These are phyloP conservation scores for Saussurea involucrata DNA, from an alignment of 129 eudicot genomes.

Conservation along the genomic window DNA sequence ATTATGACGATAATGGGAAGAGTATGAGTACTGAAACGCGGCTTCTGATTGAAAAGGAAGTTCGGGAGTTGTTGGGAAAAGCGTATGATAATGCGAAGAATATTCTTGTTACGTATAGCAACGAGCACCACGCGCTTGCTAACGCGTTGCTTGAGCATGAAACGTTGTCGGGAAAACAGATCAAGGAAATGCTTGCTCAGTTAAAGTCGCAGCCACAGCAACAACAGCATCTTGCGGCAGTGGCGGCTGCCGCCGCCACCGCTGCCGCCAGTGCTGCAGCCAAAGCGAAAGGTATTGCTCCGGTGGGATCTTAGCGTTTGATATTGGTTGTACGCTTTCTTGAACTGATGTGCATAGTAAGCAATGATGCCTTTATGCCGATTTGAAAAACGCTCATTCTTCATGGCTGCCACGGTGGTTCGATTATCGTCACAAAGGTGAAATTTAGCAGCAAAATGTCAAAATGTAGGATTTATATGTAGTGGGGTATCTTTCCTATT, in stretches of 20 bases:
- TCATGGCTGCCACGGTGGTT: constrained; percentile 3
- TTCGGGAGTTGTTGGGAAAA: constrained; percentile 52
- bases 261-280: constrained; percentile 68
- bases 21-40: constrained; percentile 96
- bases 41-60: constrained; percentile 78
- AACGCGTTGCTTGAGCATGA: constrained; percentile 81
- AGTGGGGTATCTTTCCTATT: constrained; percentile 1
- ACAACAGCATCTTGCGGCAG: constrained; percentile 41
- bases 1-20: constrained; percentile 85
- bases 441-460: background rate
- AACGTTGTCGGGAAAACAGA: constrained; percentile 75
- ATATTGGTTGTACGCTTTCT: background rate
- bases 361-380: background rate
- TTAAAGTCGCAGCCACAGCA: constrained; percentile 40
- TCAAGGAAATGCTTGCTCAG: constrained; percentile 58
- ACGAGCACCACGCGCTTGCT: constrained; percentile 84
- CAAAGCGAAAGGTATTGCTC: constrained; percentile 74
- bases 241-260: constrained; percentile 41
- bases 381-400: constrained; percentile 4
- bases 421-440: background rate
- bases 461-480: constrained; percentile 19
- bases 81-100: constrained; percentile 79
- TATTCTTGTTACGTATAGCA: constrained; percentile 52
- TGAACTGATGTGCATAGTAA: constrained; percentile 29
- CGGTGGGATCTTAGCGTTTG: constrained; percentile 65